Evolutionary conservation across 768 basidiomycete species (phyloP).

Genomic region (Leccinellum rugosiceps): DNA sequence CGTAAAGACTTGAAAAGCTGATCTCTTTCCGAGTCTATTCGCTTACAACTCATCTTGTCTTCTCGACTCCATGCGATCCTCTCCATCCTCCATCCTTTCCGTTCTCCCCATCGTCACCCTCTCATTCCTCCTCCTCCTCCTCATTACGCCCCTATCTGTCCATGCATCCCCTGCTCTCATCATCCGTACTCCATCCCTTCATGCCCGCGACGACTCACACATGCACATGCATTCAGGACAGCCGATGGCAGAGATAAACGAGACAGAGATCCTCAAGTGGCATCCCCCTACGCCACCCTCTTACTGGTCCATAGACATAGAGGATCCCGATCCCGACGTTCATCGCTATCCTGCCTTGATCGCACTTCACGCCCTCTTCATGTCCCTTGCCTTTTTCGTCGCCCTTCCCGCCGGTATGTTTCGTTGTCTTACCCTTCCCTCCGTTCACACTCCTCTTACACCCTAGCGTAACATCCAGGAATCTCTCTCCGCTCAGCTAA

Average conservation of each 20-base stretch:
- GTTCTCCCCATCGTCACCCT: not conserved
- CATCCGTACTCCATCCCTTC: not conserved
- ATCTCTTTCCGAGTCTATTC: not conserved
- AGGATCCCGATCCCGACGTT: constrained; percentile 42
- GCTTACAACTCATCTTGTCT: not conserved
- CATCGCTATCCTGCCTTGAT: constrained; percentile 67
- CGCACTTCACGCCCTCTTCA: constrained; percentile 66
- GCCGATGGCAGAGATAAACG: constrained; percentile 66
- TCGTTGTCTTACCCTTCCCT: not conserved
- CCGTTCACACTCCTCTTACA: not conserved
- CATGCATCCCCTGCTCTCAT: constrained; percentile 12
- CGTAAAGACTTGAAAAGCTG: not conserved
- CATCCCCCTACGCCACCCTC: constrained; percentile 76
- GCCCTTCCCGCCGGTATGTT: constrained; percentile 74
- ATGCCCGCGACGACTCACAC: constrained; percentile 35
- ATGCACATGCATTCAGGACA: constrained; percentile 46
- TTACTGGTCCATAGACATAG: constrained; percentile 80
- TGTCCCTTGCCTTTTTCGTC: constrained; percentile 79
- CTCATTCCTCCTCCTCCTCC: not conserved
- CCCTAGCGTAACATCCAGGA: constrained; percentile 39
- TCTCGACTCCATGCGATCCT: constrained; percentile 14
- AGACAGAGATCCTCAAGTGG: constrained; percentile 62
- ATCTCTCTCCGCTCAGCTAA: constrained; percentile 78
- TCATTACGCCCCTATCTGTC: constrained; percentile 15
- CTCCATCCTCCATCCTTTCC: not conserved